Conservation (phyloP, 1,284 basidiomycete genomes). For the Rhodotorula sp. region DNA sequence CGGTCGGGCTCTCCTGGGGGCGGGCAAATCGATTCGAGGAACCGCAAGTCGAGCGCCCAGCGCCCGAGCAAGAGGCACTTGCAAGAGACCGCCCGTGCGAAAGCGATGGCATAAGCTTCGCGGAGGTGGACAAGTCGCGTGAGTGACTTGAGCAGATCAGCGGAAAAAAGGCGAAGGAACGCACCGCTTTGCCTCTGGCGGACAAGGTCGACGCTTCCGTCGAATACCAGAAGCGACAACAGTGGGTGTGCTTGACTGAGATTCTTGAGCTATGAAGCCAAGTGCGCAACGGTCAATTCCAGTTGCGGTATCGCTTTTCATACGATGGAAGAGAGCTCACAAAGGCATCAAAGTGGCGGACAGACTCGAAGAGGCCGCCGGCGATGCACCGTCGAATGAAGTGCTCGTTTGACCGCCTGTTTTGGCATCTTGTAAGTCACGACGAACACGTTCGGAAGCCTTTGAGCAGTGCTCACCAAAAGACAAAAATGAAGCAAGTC, state of each 20-base stretch:
- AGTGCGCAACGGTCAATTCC: too few species aligned
- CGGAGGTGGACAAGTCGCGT: too few species aligned
- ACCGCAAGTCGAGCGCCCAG: constrained; percentile 11
- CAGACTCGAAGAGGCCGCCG: constrained; percentile 4
- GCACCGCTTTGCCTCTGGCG: constrained; percentile 10
- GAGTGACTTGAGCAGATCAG: not conserved
- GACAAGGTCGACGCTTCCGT: not conserved
- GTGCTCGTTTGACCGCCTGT: constrained; percentile 1
- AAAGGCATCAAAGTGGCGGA: constrained; percentile 11
- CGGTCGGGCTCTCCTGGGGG: not conserved
- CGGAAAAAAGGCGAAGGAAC: not conserved
- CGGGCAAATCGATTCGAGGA: constrained; percentile 5
- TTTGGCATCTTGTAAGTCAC: not conserved
- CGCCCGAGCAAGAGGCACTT: constrained; percentile 15
- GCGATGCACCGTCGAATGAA: constrained; percentile 8
- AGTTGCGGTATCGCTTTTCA: too few species aligned
- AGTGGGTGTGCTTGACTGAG: constrained; percentile 18
- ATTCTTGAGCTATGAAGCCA: constrained; percentile 1
- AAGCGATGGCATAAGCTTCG: constrained; percentile 4
- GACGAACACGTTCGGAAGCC: not conserved
- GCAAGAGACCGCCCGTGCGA: not conserved
- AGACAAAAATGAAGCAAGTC: constrained; percentile 1
- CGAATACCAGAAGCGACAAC: constrained; percentile 4
- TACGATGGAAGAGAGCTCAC: not conserved
- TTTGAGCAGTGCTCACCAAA: not conserved